Evolutionary conservation across 2,329 filamentous ascomycete genomes (phyloP).

Genomic region (Rutstroemia sp.): DNA sequence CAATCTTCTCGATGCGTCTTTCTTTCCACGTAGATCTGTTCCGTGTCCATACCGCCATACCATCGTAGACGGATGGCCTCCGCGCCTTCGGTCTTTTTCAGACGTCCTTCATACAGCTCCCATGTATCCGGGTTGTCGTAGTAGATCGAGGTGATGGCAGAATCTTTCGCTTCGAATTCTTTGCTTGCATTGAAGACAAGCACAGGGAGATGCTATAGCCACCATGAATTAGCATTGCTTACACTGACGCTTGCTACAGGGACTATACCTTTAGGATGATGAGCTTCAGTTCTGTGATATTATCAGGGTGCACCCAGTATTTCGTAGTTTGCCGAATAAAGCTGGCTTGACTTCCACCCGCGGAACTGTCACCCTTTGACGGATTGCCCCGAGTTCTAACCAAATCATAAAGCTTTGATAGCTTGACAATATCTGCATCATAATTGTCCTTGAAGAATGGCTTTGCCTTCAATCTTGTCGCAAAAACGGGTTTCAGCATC

Average conservation of each 20-base stretch:
- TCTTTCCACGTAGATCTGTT: constrained; percentile 93
- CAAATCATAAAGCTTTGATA: constrained; percentile 91
- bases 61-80: constrained; percentile 93
- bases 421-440: constrained; percentile 87
- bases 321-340: constrained; percentile 97
- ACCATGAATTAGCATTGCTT: constrained; percentile 14
- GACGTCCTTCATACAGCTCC: constrained; percentile 86
- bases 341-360: constrained; percentile 86
- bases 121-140: constrained; percentile 92
- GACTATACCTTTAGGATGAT: constrained; percentile 73
- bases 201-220: constrained; percentile 72
- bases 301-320: constrained; percentile 98
- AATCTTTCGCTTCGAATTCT: constrained; percentile 84
- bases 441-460: constrained; percentile 99
- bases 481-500: constrained; percentile 94
- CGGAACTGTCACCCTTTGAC: constrained; percentile 82
- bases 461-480: constrained; percentile 86
- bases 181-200: constrained; percentile 97
- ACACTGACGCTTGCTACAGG: not conserved
- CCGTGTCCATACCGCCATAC: constrained; percentile 94
- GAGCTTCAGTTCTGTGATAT: constrained; percentile 96
- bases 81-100: constrained; percentile 97
- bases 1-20: constrained; percentile 99
- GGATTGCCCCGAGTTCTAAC: constrained; percentile 91
- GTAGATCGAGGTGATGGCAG: constrained; percentile 97